These are phyloP conservation scores for Penicillium sp. DNA, from an alignment of 2,329 filamentous ascomycete species.

Conservation along the genomic window DNA sequence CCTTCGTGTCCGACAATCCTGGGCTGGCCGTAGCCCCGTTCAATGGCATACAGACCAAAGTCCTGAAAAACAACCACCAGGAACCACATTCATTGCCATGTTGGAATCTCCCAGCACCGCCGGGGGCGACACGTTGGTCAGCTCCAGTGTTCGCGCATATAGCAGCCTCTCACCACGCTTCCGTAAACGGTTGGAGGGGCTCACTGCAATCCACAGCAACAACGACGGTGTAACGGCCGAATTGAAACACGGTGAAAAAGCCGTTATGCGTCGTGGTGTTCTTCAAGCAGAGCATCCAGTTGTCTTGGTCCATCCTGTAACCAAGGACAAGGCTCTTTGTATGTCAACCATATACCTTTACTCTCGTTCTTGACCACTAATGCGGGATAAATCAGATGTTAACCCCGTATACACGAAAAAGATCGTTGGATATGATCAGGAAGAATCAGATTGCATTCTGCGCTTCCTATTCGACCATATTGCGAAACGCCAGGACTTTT, in stretches of 20 bases:
- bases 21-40: background rate
- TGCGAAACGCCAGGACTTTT: background rate
- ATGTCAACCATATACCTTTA: background rate
- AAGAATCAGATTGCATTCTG: background rate
- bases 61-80: background rate
- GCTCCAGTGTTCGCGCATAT: background rate
- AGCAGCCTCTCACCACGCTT: background rate
- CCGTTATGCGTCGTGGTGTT: background rate
- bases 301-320: background rate
- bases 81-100: slow-evolving; percentile 1
- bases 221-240: background rate
- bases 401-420: background rate
- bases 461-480: slow-evolving; percentile 2
- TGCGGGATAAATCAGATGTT: background rate
- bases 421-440: slow-evolving; percentile 1
- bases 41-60: slow-evolving; percentile 5
- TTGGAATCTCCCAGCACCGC: background rate
- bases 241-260: background rate
- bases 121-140: background rate
- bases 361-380: background rate
- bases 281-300: background rate
- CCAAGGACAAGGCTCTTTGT: slow-evolving; percentile 4
- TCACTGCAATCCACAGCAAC: background rate
- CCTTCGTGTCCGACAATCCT: slow-evolving; percentile 2
- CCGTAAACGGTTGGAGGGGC: background rate